Evolutionary conservation across 129 eudicot species (phyloP).

Genomic region (Glebionis coronaria): DNA sequence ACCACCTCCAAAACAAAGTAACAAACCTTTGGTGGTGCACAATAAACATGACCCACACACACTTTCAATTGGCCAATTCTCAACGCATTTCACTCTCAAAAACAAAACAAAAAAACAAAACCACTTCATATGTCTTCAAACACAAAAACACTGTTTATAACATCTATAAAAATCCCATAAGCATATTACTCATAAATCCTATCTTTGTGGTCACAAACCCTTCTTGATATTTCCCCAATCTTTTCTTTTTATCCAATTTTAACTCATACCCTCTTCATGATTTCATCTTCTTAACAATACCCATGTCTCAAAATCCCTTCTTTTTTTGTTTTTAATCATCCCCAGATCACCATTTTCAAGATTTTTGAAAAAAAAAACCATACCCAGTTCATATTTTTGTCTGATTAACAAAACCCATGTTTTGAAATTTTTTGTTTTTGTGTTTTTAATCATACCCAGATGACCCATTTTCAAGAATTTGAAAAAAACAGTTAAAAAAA

Average conservation of each 20-base stretch:
- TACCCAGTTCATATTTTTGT: conserved; percentile 1
- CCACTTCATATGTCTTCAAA: no score
- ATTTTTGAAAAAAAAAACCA: no score
- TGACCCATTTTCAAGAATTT: neutral
- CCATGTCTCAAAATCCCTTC: conserved; percentile 13
- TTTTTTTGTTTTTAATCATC: neutral
- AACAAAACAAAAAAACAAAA: no score
- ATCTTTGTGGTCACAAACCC: conserved; percentile 64
- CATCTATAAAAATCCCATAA: conserved; percentile 17
- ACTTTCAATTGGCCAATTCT: conserved; percentile 21
- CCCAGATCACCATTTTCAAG: no score
- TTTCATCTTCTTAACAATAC: neutral
- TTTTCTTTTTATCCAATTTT: conserved; percentile 26
- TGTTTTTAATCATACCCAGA: no score
- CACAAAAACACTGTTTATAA: neutral
- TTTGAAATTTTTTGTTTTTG: conserved; percentile 6
- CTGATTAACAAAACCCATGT: neutral
- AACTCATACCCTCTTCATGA: conserved; percentile 18
- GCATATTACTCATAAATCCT: conserved; percentile 54
- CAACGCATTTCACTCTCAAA: conserved; percentile 27
- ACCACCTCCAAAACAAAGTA: no score
- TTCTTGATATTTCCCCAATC: conserved; percentile 34
- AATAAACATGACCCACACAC: conserved; percentile 37
- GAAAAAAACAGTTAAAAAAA: neutral
- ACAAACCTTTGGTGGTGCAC: conserved; percentile 15